phyloP scores from a whole-genome alignment of 306 rosid species.

The Herpetospermum pedunculosum region DNA sequence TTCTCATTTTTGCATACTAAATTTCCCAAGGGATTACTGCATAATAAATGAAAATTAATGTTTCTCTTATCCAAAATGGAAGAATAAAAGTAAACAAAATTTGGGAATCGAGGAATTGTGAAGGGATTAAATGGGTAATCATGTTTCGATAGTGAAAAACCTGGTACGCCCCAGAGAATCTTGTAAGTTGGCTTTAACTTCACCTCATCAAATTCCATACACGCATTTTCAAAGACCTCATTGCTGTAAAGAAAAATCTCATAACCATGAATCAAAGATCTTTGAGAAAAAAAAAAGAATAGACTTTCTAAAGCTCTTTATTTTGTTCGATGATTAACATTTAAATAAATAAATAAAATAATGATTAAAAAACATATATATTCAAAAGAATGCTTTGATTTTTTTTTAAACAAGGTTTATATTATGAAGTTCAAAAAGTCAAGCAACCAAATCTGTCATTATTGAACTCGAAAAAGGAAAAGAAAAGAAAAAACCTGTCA shows the following conservation, averaged over 20 bases:
- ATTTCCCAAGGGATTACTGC: not conserved
- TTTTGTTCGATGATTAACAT: not conserved
- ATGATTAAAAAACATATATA: not conserved
- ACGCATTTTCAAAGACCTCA: slow-evolving; percentile 78
- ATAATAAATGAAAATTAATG: not conserved
- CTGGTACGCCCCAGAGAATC: slow-evolving; percentile 96
- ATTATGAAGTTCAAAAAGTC: not conserved
- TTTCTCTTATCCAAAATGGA: not conserved
- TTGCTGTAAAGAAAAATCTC: slow-evolving; percentile 45
- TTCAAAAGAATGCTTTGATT: not conserved
- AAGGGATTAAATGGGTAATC: not conserved
- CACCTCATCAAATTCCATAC: slow-evolving; percentile 93
- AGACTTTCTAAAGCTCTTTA: not conserved
- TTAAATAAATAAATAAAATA: not conserved
- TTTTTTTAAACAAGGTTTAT: not conserved
- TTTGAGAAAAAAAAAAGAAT: slow-evolving; percentile 6
- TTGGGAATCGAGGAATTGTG: not conserved
- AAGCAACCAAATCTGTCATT: not conserved
- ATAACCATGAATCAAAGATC: slow-evolving; percentile 15
- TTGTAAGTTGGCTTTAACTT: slow-evolving; percentile 90
- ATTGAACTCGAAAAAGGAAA: not conserved
- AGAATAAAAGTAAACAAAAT: not conserved
- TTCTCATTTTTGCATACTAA: not conserved
- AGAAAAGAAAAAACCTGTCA: not conserved
- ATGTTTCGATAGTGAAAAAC: slow-evolving; percentile 23